These are phyloP conservation scores for Chloridella minuta DNA, from an alignment of 352 stramenopile species.

Conservation along the genomic window DNA sequence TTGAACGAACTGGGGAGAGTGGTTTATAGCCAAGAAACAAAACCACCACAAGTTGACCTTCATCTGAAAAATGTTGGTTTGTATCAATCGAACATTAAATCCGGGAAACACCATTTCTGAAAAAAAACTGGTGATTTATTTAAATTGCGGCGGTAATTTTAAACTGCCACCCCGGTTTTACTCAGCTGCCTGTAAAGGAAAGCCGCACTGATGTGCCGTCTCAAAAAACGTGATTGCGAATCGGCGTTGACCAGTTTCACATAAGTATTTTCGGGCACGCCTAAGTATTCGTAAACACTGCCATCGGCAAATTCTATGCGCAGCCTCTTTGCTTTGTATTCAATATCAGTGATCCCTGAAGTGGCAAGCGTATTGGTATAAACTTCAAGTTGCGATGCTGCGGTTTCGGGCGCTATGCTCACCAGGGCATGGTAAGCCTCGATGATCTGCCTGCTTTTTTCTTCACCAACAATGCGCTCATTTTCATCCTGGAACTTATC, in stretches of 20 bases:
- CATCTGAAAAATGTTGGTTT: too few relatives aligned
- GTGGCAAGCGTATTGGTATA: background rate
- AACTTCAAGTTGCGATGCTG: background rate
- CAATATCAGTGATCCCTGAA: background rate
- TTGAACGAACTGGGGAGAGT: too few relatives aligned
- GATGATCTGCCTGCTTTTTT: background rate
- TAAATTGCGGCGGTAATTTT: too few relatives aligned
- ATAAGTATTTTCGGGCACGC: background rate
- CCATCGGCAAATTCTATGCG: background rate
- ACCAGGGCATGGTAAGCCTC: background rate
- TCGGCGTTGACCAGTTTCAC: background rate
- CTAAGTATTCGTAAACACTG: background rate
- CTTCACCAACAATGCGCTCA: background rate
- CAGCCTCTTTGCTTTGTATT: background rate
- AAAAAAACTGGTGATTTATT: too few relatives aligned
- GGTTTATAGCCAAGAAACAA: too few relatives aligned
- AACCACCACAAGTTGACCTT: too few relatives aligned
- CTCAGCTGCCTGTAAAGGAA: background rate
- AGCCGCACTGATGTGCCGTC: background rate
- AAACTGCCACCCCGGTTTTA: background rate
- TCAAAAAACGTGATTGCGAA: background rate
- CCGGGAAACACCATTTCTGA: too few relatives aligned
- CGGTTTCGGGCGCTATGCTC: background rate
- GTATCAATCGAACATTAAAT: too few relatives aligned
- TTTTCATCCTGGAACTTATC: background rate